Percentiles rank a stretch among this genome's conserved stretches.
Evolutionary conservation across 257 asterid species (phyloP).

Genomic region (Plantago ovata): DNA sequence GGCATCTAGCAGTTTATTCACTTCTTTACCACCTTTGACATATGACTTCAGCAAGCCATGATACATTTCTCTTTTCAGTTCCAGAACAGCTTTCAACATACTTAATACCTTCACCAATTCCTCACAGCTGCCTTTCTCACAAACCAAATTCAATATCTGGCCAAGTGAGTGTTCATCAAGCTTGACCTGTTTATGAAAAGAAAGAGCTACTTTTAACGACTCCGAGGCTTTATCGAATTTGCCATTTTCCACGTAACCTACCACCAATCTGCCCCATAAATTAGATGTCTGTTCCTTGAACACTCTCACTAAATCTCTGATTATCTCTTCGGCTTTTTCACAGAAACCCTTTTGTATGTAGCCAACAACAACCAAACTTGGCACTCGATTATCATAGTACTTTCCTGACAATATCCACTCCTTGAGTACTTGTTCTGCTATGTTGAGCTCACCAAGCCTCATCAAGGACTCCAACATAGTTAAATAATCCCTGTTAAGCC

Average conservation of each 20-base stretch:
- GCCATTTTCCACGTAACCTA: constrained; percentile 53
- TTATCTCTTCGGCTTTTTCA: constrained; percentile 59
- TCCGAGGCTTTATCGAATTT: constrained; percentile 40
- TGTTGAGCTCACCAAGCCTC: constrained; percentile 59
- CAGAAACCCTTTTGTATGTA: constrained; percentile 42
- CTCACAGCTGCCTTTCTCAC: constrained; percentile 36
- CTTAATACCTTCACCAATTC: constrained; percentile 31
- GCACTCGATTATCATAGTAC: constrained; percentile 64
- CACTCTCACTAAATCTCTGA: constrained; percentile 33
- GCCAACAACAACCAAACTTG: constrained; percentile 43
- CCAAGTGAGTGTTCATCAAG: constrained; percentile 35
- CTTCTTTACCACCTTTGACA: constrained; percentile 35
- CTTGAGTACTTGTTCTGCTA: constrained; percentile 54
- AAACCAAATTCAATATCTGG: constrained; percentile 32
- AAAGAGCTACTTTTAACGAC: constrained; percentile 43
- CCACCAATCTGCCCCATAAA: constrained; percentile 54
- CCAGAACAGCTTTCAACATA: constrained; percentile 30
- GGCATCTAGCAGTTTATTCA: constrained; percentile 24
- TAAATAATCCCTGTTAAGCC: constrained; percentile 59
- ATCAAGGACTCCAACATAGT: constrained; percentile 58
- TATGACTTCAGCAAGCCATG: constrained; percentile 35
- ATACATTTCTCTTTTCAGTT: constrained; percentile 37
- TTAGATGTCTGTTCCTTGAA: constrained; percentile 37
- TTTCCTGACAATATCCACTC: constrained; percentile 80
- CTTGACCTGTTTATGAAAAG: constrained; percentile 29